These are phyloP conservation scores for Xenosphaeropsis pyriputrescens DNA, from an alignment of 2,329 filamentous ascomycete genomes.

Conservation along the genomic window DNA sequence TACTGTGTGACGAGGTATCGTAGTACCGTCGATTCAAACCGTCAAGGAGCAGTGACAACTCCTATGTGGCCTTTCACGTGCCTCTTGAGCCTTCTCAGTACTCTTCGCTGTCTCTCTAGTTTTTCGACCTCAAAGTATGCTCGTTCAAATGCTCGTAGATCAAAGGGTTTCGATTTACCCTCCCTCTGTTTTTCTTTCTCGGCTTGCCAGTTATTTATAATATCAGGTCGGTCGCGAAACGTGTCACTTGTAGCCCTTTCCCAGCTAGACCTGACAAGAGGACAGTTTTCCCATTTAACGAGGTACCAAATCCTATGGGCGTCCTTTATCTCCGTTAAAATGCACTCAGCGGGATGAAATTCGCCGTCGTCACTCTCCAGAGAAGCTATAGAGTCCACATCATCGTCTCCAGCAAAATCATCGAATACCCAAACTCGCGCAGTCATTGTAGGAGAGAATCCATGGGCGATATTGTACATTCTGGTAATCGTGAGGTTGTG, in stretches of 20 bases:
- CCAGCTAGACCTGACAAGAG: constrained; percentile 17
- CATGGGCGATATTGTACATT: no score
- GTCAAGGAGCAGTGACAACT: neutral
- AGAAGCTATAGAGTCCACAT: constrained; percentile 15
- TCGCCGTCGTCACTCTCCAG: constrained; percentile 16
- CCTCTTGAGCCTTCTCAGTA: constrained; percentile 14
- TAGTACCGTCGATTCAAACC: neutral
- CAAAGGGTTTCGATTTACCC: constrained; percentile 15
- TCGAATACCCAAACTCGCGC: neutral
- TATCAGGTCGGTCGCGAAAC: constrained; percentile 9
- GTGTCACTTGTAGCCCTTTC: constrained; percentile 9
- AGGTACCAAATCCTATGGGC: constrained; percentile 15
- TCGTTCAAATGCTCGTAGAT: constrained; percentile 13
- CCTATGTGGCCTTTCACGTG: constrained; percentile 11
- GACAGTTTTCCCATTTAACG: constrained; percentile 19
- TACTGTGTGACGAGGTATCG: no score
- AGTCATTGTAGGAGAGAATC: no score
- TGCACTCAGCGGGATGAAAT: constrained; percentile 14
- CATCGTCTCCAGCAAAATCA: constrained; percentile 4
- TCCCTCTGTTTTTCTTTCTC: constrained; percentile 14
- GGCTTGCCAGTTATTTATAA: constrained; percentile 14
- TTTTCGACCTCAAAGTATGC: constrained; percentile 11
- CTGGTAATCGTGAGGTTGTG: no score
- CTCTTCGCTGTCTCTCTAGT: constrained; percentile 11
- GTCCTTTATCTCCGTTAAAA: constrained; percentile 12